Evolutionary conservation across 192 early-diverging fungal genomes (phyloP).

Genomic region (Dissophora globulifera): DNA sequence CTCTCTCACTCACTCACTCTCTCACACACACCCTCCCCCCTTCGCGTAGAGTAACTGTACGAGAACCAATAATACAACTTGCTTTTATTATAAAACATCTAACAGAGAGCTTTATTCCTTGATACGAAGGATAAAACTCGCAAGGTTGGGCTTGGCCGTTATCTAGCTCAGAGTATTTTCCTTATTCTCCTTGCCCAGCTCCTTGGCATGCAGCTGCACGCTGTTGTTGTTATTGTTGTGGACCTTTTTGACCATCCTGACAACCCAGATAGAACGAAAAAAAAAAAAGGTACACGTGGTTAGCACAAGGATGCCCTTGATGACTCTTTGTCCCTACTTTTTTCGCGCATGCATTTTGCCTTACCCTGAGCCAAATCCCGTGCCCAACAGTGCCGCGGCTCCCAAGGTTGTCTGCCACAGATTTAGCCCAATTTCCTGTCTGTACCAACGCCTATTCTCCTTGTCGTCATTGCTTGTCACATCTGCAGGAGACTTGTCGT

Average conservation of each 20-base stretch:
- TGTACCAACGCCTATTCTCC: conserved; percentile 52
- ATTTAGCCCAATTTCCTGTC: conserved; percentile 46
- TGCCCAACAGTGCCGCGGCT: conserved; percentile 33
- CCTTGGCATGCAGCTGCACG: conserved; percentile 35
- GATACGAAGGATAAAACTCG: neutral
- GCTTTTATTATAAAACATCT: neutral
- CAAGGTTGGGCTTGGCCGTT: neutral
- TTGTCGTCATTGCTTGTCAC: conserved; percentile 25
- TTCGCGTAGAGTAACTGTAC: too few relatives aligned
- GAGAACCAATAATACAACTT: neutral
- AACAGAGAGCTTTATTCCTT: too few relatives aligned
- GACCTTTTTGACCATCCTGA: conserved; percentile 51
- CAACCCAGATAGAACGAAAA: neutral
- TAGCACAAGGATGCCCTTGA: too few relatives aligned
- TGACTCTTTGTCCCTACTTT: too few relatives aligned
- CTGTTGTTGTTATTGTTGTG: conserved; percentile 24
- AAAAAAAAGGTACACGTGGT: too few relatives aligned
- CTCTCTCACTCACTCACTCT: too few relatives aligned
- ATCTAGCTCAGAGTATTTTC: conserved; percentile 2
- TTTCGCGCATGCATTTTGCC: too few relatives aligned
- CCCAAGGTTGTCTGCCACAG: conserved; percentile 53
- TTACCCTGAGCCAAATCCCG: conserved; percentile 50
- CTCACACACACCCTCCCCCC: too few relatives aligned
- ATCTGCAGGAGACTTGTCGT: neutral
- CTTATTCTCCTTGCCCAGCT: conserved; percentile 25